Evolutionary conservation across 1,284 basidiomycete species (phyloP).

Genomic region (Hymenochaete sp.): DNA sequence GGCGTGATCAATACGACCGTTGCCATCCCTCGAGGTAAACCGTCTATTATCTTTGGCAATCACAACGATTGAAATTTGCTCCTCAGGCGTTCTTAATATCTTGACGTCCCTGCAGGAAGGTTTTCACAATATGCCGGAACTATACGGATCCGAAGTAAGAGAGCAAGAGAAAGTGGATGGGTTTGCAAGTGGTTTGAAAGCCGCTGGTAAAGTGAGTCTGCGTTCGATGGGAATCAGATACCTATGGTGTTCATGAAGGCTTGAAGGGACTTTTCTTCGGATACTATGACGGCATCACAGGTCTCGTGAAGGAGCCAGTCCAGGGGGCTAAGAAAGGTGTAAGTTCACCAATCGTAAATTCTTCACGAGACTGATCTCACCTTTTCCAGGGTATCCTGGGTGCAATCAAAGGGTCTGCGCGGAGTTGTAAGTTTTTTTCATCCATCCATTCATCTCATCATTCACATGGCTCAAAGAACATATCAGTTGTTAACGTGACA

Average conservation of each 20-base stretch:
- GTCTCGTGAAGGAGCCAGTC: constrained; percentile 42
- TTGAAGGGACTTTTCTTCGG: constrained; percentile 31
- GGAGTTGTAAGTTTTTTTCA: constrained; percentile 32
- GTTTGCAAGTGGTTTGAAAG: constrained; percentile 36
- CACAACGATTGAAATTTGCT: background rate
- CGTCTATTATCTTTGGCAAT: background rate
- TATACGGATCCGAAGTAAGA: constrained; percentile 38
- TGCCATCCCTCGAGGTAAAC: constrained; percentile 32
- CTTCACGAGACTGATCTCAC: background rate
- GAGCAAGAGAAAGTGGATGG: constrained; percentile 33
- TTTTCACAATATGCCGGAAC: constrained; percentile 35
- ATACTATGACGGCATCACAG: constrained; percentile 46
- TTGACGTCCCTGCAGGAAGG: constrained; percentile 37
- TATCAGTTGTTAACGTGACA: constrained; percentile 33
- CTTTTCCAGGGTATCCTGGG: constrained; percentile 34
- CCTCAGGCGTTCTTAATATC: constrained; percentile 37
- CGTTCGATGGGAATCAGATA: background rate
- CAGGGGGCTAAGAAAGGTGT: constrained; percentile 42
- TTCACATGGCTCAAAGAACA: background rate
- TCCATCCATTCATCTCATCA: background rate
- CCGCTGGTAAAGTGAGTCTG: constrained; percentile 34
- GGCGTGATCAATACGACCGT: constrained; percentile 39
- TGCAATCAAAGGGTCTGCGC: constrained; percentile 39
- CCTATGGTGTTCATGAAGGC: background rate
- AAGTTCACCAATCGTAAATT: constrained; percentile 1